Evolutionary conservation across 2,329 filamentous ascomycete genomes (phyloP), one percentile per base, ranked within the genome.

Genomic region (Aspergillus sp.): DNA sequence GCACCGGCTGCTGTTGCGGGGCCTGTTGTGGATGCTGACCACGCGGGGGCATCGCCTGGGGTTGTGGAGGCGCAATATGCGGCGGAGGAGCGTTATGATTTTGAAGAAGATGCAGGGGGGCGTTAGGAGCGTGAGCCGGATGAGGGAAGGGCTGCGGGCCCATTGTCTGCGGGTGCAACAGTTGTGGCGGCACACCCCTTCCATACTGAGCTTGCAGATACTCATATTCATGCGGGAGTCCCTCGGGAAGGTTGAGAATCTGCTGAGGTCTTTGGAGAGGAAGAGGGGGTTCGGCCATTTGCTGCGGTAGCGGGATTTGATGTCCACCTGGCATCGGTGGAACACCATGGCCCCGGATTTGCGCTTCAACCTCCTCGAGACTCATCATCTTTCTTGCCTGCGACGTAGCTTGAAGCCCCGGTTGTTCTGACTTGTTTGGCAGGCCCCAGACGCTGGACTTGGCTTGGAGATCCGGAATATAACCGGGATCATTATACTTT

Each of bases 381-480:
- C 91, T 98, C 89, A 99, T 88, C 77, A 97, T 88, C 79, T 93
- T 97, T 68, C 87, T 86, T 42, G 82, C 67, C 47, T 78, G 73
- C n/a, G 70, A 60, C 54, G 17, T 15, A 33, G 34, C 17, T n/a
- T 34, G 27, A 24, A 42, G 39, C 2, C 30, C 52, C 3, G 27
- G 27, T 11, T 67, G 65, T 19, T 72, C 66, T 12, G 69, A 57
- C 61, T 73, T 78, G 68, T 64, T 75, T 66, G 63, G 78, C 64
- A 90, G 86, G 4, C 91, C 91, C 95, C 95, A 99, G 57, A 98
- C 89, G 56, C 89, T 93, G 44, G 92, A 90, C 75, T 97, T 93
- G 53, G 96, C 92, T 74, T 96, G 89, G 57, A 99, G 84, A 65
- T 96, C 92, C 11, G 92, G 90, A 58, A 96, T 88, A 58, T 91